Evolutionary conservation across 306 rosid species (phyloP).

Genomic region (Vigna radiata): DNA sequence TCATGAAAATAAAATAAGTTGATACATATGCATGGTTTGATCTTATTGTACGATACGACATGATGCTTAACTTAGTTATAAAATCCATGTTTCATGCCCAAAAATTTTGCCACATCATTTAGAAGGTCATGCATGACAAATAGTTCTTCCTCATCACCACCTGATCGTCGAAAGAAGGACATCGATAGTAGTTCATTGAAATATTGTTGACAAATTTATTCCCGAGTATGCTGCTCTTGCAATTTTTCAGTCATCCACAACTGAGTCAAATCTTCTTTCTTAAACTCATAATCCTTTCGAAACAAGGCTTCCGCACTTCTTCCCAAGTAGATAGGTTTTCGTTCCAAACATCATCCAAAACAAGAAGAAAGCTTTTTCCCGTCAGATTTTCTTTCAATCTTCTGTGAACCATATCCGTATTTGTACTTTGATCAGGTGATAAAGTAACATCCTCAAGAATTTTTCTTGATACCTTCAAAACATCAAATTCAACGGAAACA

Average conservation of each 20-base stretch:
- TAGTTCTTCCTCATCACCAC: too few relatives aligned
- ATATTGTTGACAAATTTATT: not conserved
- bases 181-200: not conserved
- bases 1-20: too few relatives aligned
- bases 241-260: not conserved
- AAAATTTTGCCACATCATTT: not conserved
- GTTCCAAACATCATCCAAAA: not conserved
- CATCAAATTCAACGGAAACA: not conserved
- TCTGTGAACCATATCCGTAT: not conserved
- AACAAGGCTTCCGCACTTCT: not conserved
- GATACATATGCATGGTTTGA: too few relatives aligned
- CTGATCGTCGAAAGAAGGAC: not conserved
- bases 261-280: not conserved
- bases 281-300: not conserved
- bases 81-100: too few relatives aligned
- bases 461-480: not conserved
- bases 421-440: not conserved
- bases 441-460: not conserved
- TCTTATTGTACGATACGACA: too few relatives aligned
- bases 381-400: not conserved
- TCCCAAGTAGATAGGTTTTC: not conserved
- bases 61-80: too few relatives aligned
- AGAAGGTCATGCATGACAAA: slow-evolving; percentile 11
- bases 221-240: not conserved
- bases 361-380: not conserved